A percentile compares a stretch with the other conserved stretches of the same genome.
Conservation (phyloP, 768 basidiomycete species). For the Russula abietina region DNA sequence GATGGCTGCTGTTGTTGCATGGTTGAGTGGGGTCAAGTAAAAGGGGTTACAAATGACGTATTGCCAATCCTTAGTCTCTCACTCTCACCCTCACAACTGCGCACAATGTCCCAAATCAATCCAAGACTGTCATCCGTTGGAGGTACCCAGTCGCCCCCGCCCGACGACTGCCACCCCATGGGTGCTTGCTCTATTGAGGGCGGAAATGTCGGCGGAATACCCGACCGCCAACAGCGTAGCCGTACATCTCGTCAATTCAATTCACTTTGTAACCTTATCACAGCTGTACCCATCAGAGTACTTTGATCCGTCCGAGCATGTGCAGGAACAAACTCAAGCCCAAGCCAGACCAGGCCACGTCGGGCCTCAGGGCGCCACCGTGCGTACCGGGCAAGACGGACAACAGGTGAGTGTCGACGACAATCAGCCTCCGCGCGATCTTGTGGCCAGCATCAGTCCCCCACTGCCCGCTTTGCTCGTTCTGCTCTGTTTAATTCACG, state of each 20-base stretch:
- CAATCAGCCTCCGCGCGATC: background rate
- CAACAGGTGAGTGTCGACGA: constrained; percentile 4
- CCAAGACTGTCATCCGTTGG: background rate
- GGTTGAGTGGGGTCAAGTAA: too few species aligned
- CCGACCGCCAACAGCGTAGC: constrained; percentile 23
- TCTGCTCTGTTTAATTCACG: background rate
- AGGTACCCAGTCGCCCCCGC: constrained; percentile 24
- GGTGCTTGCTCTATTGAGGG: constrained; percentile 22
- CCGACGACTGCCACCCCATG: constrained; percentile 21
- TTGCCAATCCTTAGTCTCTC: too few species aligned
- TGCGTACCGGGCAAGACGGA: background rate
- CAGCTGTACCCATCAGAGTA: constrained; percentile 4
- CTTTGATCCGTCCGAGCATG: constrained; percentile 15
- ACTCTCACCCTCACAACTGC: too few species aligned
- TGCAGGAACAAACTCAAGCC: constrained; percentile 1
- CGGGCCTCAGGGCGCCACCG: background rate
- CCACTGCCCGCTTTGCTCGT: background rate
- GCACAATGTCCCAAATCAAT: constrained; percentile 3
- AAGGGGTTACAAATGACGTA: too few species aligned
- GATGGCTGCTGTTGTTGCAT: too few species aligned
- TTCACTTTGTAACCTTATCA: constrained; percentile 4
- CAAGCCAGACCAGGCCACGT: background rate
- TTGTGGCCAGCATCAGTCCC: too few species aligned
- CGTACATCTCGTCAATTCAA: constrained; percentile 6
- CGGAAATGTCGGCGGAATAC: constrained; percentile 19